Evolutionary conservation across 106 monocot species (phyloP).

Genomic region (Dendrobium officinale): DNA sequence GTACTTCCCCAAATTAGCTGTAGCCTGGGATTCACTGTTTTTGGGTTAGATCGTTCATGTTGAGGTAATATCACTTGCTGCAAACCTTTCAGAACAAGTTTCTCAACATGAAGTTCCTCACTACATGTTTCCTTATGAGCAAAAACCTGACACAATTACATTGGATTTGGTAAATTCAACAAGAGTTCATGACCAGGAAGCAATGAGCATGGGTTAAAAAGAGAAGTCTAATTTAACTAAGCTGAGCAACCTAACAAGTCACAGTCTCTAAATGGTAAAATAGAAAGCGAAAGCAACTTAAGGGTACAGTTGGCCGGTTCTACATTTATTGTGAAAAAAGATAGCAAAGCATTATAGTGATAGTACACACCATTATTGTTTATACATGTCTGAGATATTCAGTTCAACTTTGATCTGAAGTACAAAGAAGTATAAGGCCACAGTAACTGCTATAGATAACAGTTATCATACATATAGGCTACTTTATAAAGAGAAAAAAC

Average conservation of each 20-base stretch:
- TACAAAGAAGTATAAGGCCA: background rate
- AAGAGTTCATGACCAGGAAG: background rate
- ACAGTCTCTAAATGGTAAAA: background rate
- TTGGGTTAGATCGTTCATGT: slow-evolving; percentile 16
- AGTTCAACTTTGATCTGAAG: background rate
- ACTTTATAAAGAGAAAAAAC: too few species aligned
- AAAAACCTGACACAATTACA: slow-evolving; percentile 40
- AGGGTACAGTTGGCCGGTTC: background rate
- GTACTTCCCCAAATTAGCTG: slow-evolving; percentile 87
- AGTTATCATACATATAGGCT: too few species aligned
- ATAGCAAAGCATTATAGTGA: background rate
- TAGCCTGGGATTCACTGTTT: slow-evolving; percentile 31
- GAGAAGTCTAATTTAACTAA: background rate
- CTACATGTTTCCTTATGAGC: slow-evolving; percentile 92
- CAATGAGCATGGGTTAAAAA: background rate
- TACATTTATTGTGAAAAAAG: background rate
- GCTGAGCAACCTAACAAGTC: background rate
- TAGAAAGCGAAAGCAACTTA: background rate
- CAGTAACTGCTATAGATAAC: too few species aligned
- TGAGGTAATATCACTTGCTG: slow-evolving; percentile 33
- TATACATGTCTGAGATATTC: background rate
- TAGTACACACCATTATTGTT: background rate
- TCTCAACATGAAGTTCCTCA: slow-evolving; percentile 80
- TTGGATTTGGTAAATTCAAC: slow-evolving; percentile 6
- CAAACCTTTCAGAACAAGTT: slow-evolving; percentile 40